These are phyloP conservation scores for Eucalyptus regnans DNA, from an alignment of 345 rosid genomes.

Conservation along the genomic window DNA sequence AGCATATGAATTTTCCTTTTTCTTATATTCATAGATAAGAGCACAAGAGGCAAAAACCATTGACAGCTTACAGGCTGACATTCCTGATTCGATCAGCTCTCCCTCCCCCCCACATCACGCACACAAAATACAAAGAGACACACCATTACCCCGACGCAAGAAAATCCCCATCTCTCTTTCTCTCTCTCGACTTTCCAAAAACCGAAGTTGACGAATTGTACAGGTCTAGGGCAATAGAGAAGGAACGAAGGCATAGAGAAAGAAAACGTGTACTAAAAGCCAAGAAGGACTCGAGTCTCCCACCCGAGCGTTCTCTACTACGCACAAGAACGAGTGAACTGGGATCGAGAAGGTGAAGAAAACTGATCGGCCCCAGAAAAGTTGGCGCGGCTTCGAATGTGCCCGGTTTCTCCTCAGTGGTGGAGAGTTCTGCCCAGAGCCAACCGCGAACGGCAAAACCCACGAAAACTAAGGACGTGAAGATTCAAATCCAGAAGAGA, in stretches of 20 bases:
- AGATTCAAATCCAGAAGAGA: not conserved
- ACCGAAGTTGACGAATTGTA: not conserved
- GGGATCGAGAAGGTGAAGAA: too few relatives aligned
- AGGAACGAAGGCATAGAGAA: not conserved
- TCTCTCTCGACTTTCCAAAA: not conserved
- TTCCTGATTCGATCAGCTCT: not conserved
- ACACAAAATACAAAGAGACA: not conserved
- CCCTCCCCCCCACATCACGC: not conserved
- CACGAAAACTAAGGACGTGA: not conserved
- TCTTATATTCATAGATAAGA: not conserved
- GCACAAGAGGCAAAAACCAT: not conserved
- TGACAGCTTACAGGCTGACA: not conserved
- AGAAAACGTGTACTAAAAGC: not conserved
- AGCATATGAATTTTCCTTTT: not conserved
- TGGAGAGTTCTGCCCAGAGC: not conserved
- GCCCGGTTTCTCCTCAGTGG: not conserved
- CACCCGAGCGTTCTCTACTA: not conserved
- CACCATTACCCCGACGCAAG: not conserved
- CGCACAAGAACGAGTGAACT: not conserved
- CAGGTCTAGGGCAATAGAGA: not conserved
- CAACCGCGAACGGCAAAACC: not conserved
- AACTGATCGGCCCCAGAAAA: too few relatives aligned
- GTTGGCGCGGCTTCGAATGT: not conserved
- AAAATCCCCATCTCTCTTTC: not conserved
- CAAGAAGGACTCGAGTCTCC: not conserved